Evolutionary conservation across 2,329 filamentous ascomycete species (phyloP), one percentile per base, ranked within the genome.

Genomic region (Didymella exigua): DNA sequence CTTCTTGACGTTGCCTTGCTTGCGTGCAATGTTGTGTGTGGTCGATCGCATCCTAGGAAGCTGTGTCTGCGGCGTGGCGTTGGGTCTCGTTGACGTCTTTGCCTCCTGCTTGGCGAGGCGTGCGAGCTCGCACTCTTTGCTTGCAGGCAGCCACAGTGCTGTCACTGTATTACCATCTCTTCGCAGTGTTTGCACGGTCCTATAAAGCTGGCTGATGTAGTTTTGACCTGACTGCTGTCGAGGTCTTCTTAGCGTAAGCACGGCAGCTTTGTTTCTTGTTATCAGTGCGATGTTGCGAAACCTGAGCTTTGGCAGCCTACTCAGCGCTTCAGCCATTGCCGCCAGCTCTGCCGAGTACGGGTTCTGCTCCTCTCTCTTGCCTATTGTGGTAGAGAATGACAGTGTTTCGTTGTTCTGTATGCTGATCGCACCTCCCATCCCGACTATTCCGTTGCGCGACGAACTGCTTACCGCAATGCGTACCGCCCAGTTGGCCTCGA

Each of bases 41-140:
- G 30, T 31, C 13, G 14, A 31, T 31, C 13, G 30, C 30, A 31
- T 31, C 30, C 30, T 31, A 7, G 30, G 30, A n/a, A 4, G 30
- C 30, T n/a, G 30, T 31, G 30, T 31, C 30, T 31, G 30, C 14
- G 14, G 30, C 14, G 30, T 31, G 7, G 30, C 30, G 30, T 31
- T 31, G 14, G 14, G 30, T 31, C 30, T 31, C 7, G 30, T 31
- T 31, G 30, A 31, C 30, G 14, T n/a, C 30, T 31, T 31, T 31
- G 30, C 30, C 7, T 31, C 30, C 30, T 31, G 14, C 30, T 31
- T 31, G 14, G 30, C 30, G 14, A 31, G 30, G 7, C 30, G 30
- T 46, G 49, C 48, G 49, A 52, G 54, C 34, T 57, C 43, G 43
- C 48, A 49, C 40, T 52, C 54, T 57, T 57, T 37, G 54, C 54